These are phyloP conservation scores for Neurospora tetraspora DNA, from an alignment of 495 filamentous ascomycete genomes.

Conservation along the genomic window DNA sequence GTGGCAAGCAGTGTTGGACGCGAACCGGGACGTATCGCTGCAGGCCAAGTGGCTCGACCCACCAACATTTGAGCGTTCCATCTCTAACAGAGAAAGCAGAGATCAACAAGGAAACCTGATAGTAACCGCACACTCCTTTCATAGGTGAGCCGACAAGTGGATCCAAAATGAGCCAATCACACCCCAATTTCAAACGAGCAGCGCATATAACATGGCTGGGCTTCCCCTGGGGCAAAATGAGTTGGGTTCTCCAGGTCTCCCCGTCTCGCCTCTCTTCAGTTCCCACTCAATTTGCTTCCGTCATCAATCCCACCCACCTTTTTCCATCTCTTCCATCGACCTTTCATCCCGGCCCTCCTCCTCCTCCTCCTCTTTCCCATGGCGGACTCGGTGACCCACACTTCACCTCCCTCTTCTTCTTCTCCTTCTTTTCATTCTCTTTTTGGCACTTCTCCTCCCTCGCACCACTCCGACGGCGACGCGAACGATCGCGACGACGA, in stretches of 20 bases:
- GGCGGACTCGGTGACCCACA: neutral
- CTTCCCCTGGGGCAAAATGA: neutral
- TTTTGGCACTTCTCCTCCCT: neutral
- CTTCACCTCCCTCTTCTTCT: neutral
- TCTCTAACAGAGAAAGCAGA: neutral
- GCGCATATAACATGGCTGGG: neutral
- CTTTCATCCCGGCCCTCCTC: neutral
- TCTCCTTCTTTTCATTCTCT: neutral
- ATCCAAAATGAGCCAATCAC: neutral
- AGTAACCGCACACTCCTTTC: neutral
- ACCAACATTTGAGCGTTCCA: neutral
- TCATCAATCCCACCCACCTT: neutral
- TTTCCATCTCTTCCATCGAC: no score
- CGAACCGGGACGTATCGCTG: neutral
- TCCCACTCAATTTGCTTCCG: neutral
- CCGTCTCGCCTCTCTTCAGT: neutral
- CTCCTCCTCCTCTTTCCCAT: neutral
- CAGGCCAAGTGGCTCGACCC: neutral
- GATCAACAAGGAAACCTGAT: neutral
- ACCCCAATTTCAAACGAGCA: neutral
- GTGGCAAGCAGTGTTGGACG: neutral
- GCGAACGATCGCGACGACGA: neutral
- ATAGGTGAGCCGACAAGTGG: neutral
- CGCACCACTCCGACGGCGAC: neutral
- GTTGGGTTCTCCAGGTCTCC: neutral